Evolutionary conservation across 331 rosid species (phyloP).

Genomic region (Rosa hybrid): DNA sequence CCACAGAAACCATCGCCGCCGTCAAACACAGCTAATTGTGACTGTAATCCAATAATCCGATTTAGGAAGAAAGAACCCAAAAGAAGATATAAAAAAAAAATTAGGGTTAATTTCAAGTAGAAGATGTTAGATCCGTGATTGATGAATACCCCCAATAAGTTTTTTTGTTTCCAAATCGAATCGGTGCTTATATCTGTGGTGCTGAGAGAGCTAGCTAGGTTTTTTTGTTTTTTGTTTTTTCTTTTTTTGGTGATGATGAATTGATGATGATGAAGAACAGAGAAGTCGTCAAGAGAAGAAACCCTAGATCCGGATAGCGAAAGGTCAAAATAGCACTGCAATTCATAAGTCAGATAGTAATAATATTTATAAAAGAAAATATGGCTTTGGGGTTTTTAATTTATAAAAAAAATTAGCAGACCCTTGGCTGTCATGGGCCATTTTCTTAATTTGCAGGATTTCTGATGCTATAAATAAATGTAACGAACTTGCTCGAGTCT

Average conservation of each 20-base stretch:
- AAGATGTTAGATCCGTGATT: slow-evolving; percentile 67
- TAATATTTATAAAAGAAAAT: slow-evolving; percentile 9
- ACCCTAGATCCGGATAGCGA: slow-evolving; percentile 99
- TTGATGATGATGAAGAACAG: slow-evolving; percentile 31
- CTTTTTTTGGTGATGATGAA: slow-evolving; percentile 28
- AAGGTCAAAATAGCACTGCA: slow-evolving; percentile 66
- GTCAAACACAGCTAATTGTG: slow-evolving; percentile 37
- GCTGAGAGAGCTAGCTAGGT: slow-evolving; percentile 50
- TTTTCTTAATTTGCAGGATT: background rate
- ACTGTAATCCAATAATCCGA: slow-evolving; percentile 63
- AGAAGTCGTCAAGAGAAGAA: slow-evolving; percentile 52
- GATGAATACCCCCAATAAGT: slow-evolving; percentile 30
- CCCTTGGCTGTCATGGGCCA: background rate
- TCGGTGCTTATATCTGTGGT: slow-evolving; percentile 25
- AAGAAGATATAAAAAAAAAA: slow-evolving; percentile 3
- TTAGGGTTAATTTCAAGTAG: slow-evolving; percentile 37
- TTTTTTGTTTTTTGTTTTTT: slow-evolving; percentile 29
- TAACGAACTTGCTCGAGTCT: too few species aligned
- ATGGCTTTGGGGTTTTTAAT: background rate
- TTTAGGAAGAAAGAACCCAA: slow-evolving; percentile 22
- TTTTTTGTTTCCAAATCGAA: slow-evolving; percentile 7
- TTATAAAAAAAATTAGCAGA: background rate
- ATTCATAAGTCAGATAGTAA: slow-evolving; percentile 25
- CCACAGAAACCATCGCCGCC: slow-evolving; percentile 28
- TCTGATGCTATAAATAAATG: background rate